These are phyloP conservation scores for Mucor indicus DNA, from an alignment of 371 early-diverging fungal species.

Conservation along the genomic window DNA sequence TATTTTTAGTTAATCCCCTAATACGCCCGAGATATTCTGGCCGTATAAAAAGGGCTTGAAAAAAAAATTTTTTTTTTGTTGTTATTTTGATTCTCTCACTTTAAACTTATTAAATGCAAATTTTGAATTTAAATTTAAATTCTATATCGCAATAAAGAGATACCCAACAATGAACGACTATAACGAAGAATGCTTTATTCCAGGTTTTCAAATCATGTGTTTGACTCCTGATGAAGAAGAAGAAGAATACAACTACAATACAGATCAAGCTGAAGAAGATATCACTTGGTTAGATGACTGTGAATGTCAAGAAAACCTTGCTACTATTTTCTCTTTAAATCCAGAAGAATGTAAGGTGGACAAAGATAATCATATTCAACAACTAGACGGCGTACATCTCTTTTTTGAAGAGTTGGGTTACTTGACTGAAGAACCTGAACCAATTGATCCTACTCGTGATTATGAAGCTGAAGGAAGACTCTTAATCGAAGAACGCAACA, in stretches of 20 bases:
- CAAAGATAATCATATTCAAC: slow-evolving; percentile 22
- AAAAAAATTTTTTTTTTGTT: too few species aligned
- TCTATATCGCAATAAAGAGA: neutral
- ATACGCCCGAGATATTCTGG: neutral
- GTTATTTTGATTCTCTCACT: too few species aligned
- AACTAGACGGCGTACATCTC: slow-evolving; percentile 11
- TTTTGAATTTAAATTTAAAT: neutral
- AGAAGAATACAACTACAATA: neutral
- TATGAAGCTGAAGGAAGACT: slow-evolving; percentile 30
- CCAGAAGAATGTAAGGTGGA: slow-evolving; percentile 26
- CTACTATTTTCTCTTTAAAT: slow-evolving; percentile 21
- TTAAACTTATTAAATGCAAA: too few species aligned
- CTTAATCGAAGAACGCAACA: slow-evolving; percentile 21
- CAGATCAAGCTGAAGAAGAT: neutral
- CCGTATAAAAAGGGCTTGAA: too few species aligned
- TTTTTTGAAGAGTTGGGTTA: slow-evolving; percentile 37
- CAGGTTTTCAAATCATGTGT: slow-evolving; percentile 12
- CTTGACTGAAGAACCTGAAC: slow-evolving; percentile 32
- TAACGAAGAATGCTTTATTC: neutral
- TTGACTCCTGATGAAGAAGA: slow-evolving; percentile 21
- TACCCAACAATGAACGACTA: neutral
- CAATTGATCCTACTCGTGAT: slow-evolving; percentile 32
- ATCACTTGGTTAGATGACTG: slow-evolving; percentile 24
- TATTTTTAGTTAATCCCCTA: neutral
- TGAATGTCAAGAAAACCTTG: slow-evolving; percentile 34